Base-by-base conservation (phyloP, 106 monocot species). In the Iris macrosiphon region DNA sequence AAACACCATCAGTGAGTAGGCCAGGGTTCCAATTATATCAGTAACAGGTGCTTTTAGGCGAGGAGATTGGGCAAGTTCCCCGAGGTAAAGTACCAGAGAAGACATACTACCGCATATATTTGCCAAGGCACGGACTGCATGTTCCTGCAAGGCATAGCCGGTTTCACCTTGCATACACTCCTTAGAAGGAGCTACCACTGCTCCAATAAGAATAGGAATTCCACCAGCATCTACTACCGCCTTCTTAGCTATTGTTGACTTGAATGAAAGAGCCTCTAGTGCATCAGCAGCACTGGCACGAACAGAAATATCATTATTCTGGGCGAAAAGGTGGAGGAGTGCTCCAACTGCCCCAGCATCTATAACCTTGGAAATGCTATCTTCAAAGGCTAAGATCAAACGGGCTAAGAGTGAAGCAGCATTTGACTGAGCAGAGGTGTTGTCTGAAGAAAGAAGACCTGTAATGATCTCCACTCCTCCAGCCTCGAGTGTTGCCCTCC, bases 391-490 rank as follows among this genome's bases (percentile, higher is more conserved):
- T 21, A 70, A 45, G 18, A 88, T 73, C 41, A 88, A 40, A 29
- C 88, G 75, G 19, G 83, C 88, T 52, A 88, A 70, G 27, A 88
- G 83, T 28, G 88, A 88, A 35, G 88, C 88, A 26, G 88, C 79
- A 73, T 88, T 88, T 31, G 82, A 79, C 67, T 83, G 88, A 30
- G 88, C 71, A 52, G 79, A 43, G 21, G 73, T 52, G 38, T 83
- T 88, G 40, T 73, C 72, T 9, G 83, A 88, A 33, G 75, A 76
- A 46, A 88, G 72, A 61, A 88, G 75, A 11, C 76, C 61, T 4
- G 73, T 88, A 40, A 88, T 88, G 40, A 88, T 83, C 60, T 88
- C 88, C 23, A 88, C 88, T 17, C 83, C 88, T 26, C 83, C 88
- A 55, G 88, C 83, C 54, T 88, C 88, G 40, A 88, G 79, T 7